Percentiles rank a stretch among this genome's conserved stretches.
Conservation (phyloP, 106 monocot genomes). For the Narthecium ossifragum region DNA sequence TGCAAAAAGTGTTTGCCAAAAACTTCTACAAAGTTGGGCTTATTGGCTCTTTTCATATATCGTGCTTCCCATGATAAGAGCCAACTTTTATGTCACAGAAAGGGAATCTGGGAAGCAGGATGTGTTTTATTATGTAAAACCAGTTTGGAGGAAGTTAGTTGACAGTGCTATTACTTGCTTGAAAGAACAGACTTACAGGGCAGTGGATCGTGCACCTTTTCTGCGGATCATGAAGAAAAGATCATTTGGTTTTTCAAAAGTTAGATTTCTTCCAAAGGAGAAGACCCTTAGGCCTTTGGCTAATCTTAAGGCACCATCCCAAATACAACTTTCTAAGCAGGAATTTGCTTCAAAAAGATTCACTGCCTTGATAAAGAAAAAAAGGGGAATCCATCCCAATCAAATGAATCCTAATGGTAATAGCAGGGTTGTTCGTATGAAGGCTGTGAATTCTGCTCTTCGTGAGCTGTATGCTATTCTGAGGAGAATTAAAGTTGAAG, state of each 20-base stretch:
- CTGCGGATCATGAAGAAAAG: constrained; percentile 21
- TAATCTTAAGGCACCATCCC: constrained; percentile 56
- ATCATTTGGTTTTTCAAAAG: constrained; percentile 69
- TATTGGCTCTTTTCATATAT: constrained; percentile 74
- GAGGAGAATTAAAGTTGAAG: constrained; percentile 43
- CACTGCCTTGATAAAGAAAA: not conserved
- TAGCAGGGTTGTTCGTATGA: constrained; percentile 12
- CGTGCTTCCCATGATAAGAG: constrained; percentile 51
- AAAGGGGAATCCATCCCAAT: not conserved
- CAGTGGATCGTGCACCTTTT: constrained; percentile 20
- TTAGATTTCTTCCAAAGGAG: constrained; percentile 80
- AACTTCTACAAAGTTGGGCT: constrained; percentile 52
- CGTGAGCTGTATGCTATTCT: constrained; percentile 45
- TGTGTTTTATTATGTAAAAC: constrained; percentile 71
- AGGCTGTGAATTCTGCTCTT: constrained; percentile 66
- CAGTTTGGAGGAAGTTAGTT: constrained; percentile 51
- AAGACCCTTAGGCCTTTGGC: constrained; percentile 51
- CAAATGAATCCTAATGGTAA: not conserved
- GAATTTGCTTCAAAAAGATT: not conserved
- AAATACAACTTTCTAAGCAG: constrained; percentile 1
- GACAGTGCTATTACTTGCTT: constrained; percentile 24
- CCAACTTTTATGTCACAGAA: constrained; percentile 89
- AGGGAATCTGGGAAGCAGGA: constrained; percentile 51
- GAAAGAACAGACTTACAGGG: constrained; percentile 31
- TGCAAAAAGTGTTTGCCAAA: constrained; percentile 8